phyloP scores from a whole-genome alignment of 2,329 filamentous ascomycete species.

The Fusarium sp. region DNA sequence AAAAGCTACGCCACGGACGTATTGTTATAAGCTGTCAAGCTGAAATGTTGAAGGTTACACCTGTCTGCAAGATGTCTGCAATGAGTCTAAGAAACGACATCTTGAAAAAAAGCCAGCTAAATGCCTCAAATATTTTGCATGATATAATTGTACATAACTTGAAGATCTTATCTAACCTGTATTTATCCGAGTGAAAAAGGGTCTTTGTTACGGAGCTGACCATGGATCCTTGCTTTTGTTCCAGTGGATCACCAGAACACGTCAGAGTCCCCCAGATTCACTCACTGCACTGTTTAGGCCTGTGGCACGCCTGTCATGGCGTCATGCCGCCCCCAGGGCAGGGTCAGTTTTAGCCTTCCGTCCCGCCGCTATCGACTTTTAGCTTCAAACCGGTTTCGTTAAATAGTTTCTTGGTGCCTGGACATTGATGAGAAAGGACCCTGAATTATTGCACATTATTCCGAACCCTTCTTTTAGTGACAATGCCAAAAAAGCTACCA shows the following conservation, averaged over 20 bases:
- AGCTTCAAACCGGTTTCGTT: slow-evolving; percentile 1
- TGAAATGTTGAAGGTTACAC: neutral
- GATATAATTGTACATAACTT: slow-evolving; percentile 30
- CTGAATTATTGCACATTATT: neutral
- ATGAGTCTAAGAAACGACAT: neutral
- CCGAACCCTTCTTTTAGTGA: neutral
- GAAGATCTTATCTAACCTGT: slow-evolving; percentile 5
- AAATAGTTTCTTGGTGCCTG: slow-evolving; percentile 14
- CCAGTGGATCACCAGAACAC: slow-evolving; percentile 47
- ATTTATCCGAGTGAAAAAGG: slow-evolving; percentile 16
- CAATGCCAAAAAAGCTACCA: slow-evolving; percentile 34
- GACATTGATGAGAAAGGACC: neutral
- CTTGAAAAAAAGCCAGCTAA: neutral
- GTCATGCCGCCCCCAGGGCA: slow-evolving; percentile 33
- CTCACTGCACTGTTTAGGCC: slow-evolving; percentile 5
- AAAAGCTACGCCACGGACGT: slow-evolving; percentile 8
- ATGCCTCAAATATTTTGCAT: neutral
- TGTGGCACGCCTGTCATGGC: slow-evolving; percentile 36
- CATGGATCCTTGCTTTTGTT: slow-evolving; percentile 3
- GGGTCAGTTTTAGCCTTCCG: slow-evolving; percentile 13
- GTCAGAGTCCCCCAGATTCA: slow-evolving; percentile 31
- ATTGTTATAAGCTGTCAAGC: neutral
- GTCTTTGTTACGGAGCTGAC: slow-evolving; percentile 12
- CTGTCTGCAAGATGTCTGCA: slow-evolving; percentile 6
- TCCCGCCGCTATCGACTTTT: slow-evolving; percentile 7